phyloP scores from a whole-genome alignment of 495 filamentous ascomycete species.

The Penicillium atrosanguineum region DNA sequence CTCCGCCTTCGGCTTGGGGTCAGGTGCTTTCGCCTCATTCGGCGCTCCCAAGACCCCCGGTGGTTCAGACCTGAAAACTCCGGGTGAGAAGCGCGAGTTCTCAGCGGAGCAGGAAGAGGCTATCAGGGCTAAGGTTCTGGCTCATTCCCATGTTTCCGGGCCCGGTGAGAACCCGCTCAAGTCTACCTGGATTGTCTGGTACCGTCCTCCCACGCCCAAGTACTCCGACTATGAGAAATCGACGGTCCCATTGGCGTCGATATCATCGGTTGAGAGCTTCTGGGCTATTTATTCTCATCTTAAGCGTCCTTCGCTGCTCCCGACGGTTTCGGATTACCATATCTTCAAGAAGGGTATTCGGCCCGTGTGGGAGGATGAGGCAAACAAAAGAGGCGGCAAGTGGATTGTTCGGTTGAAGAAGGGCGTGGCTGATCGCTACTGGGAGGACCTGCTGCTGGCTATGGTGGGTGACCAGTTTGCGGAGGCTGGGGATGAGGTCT shows the following conservation, averaged over 20 bases:
- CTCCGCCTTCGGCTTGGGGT: slow-evolving; percentile 88
- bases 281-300: slow-evolving; percentile 90
- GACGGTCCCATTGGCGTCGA: slow-evolving; percentile 76
- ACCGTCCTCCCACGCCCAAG: slow-evolving; percentile 89
- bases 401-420: slow-evolving; percentile 97
- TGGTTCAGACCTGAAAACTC: slow-evolving; percentile 69
- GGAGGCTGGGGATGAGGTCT: slow-evolving; percentile 91
- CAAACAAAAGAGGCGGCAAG: slow-evolving; percentile 94
- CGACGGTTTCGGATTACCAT: slow-evolving; percentile 95
- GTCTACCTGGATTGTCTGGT: slow-evolving; percentile 95
- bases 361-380: slow-evolving; percentile 97
- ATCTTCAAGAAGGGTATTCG: slow-evolving; percentile 96
- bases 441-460: slow-evolving; percentile 91
- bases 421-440: slow-evolving; percentile 93
- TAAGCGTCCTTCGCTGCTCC: slow-evolving; percentile 81
- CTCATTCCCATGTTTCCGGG: slow-evolving; percentile 40
- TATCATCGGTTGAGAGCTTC: slow-evolving; percentile 85
- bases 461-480: slow-evolving; percentile 94
- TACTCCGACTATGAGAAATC: slow-evolving; percentile 99
- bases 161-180: slow-evolving; percentile 63
- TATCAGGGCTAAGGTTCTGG: slow-evolving; percentile 40
- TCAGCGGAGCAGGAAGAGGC: slow-evolving; percentile 56
- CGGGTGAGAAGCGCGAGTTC: slow-evolving; percentile 65
- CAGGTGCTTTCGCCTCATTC: slow-evolving; percentile 95
- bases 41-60: slow-evolving; percentile 89